Percentiles rank a stretch among this genome's conserved stretches.
Conservation (phyloP, 441 rosid genomes). For the Melastoma candidum region DNA sequence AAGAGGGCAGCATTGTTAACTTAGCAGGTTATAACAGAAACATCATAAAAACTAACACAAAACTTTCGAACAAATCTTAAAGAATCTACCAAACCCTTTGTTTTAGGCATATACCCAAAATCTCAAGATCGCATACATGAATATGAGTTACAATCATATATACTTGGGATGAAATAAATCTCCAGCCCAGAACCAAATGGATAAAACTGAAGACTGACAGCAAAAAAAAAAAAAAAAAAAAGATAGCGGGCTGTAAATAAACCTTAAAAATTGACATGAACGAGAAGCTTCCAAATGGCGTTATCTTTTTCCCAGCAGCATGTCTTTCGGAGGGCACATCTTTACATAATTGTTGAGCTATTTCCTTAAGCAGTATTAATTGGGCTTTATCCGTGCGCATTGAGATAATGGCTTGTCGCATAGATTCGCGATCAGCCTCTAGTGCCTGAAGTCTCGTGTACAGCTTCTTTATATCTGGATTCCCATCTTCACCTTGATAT, state of each 20-base stretch:
- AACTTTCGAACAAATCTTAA: too few species aligned
- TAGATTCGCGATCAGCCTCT: conserved; percentile 17
- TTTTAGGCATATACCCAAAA: too few species aligned
- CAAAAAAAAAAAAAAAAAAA: background rate
- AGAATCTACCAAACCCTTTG: too few species aligned
- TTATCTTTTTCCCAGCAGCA: conserved; percentile 2
- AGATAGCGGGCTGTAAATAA: background rate
- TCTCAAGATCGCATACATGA: too few species aligned
- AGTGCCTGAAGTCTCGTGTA: conserved; percentile 16
- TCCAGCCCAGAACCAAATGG: background rate
- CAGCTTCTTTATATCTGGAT: conserved; percentile 17
- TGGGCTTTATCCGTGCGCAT: conserved; percentile 17
- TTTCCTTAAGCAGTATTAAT: conserved; percentile 12
- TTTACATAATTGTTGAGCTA: conserved; percentile 17
- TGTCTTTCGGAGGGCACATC: conserved; percentile 7
- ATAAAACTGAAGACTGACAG: background rate
- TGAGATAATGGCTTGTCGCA: conserved; percentile 16
- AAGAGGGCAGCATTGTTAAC: too few species aligned
- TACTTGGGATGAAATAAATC: background rate
- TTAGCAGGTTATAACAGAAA: too few species aligned
- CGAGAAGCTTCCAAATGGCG: conserved; percentile 1
- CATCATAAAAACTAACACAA: too few species aligned
- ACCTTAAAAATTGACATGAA: conserved; percentile 14
- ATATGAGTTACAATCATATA: too few species aligned
- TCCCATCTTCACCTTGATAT: conserved; percentile 3